These are phyloP conservation scores for Coemansia erecta DNA, from an alignment of 192 early-diverging fungal genomes.

Conservation along the genomic window DNA sequence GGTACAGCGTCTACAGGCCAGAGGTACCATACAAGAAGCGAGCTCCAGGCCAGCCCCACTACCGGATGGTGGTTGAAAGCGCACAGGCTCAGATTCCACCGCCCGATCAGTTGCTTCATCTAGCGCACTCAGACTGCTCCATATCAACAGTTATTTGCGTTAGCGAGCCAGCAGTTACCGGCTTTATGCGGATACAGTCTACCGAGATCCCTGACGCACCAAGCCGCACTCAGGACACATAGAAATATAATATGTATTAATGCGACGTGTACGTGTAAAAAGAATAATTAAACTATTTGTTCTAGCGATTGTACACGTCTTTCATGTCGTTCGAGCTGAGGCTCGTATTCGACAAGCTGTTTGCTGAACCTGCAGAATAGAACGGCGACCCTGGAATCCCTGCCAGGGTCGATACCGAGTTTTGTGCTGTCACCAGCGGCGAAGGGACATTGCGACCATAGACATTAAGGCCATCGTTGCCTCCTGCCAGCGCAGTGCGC, in stretches of 20 bases:
- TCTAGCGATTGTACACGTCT: conserved; percentile 45
- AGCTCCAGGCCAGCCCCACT: conserved; percentile 27
- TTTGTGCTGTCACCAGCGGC: conserved; percentile 16
- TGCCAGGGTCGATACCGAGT: conserved; percentile 14
- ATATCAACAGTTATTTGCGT: conserved; percentile 21
- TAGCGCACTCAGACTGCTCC: conserved; percentile 6
- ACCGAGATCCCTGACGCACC: conserved; percentile 14
- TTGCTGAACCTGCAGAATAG: conserved; percentile 34
- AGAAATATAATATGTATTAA: neutral
- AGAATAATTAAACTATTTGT: neutral
- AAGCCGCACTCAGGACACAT: neutral
- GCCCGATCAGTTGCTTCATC: conserved; percentile 4
- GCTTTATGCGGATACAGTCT: conserved; percentile 16
- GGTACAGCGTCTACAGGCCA: conserved; percentile 34
- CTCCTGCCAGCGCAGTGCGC: conserved; percentile 34
- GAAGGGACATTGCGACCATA: conserved; percentile 26
- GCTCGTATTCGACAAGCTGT: conserved; percentile 43
- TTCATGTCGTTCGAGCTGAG: conserved; percentile 46
- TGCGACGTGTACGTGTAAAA: neutral
- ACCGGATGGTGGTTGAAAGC: conserved; percentile 15
- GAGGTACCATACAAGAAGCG: conserved; percentile 33
- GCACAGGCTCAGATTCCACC: conserved; percentile 8
- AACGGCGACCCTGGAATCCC: conserved; percentile 29
- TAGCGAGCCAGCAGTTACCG: conserved; percentile 30
- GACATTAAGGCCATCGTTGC: conserved; percentile 27